phyloP scores from a whole-genome alignment of 352 stramenopile species.

The Phytophthora rubi region DNA sequence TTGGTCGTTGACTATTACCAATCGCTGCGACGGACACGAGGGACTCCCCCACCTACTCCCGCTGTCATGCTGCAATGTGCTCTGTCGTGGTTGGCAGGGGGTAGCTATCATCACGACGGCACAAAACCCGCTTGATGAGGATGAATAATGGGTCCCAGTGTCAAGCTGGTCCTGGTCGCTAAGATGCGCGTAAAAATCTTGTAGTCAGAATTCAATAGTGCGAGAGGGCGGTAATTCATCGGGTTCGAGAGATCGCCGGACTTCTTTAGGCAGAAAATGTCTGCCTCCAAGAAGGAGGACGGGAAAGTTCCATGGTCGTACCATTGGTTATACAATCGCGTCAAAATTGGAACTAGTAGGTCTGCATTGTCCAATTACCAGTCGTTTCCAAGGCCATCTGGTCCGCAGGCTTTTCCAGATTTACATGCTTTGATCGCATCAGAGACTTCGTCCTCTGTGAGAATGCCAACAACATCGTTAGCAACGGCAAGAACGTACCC shows the following conservation, averaged over 20 bases:
- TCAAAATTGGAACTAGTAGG: neutral
- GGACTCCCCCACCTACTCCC: too few relatives aligned
- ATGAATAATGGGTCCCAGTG: too few relatives aligned
- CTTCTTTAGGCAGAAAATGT: conserved; percentile 18
- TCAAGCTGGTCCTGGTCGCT: too few relatives aligned
- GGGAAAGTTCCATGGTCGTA: neutral
- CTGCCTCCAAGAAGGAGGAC: neutral
- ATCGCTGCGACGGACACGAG: too few relatives aligned
- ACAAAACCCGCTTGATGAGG: too few relatives aligned
- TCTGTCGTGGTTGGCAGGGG: too few relatives aligned
- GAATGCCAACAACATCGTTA: too few relatives aligned
- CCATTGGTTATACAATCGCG: neutral
- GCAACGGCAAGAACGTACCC: too few relatives aligned
- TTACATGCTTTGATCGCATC: neutral
- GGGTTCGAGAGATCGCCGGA: neutral
- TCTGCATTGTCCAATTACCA: neutral
- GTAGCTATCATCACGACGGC: too few relatives aligned
- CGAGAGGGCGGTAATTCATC: conserved; percentile 12
- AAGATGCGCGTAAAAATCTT: too few relatives aligned
- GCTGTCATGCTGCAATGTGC: too few relatives aligned
- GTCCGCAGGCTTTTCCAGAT: neutral
- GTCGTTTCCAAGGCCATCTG: neutral
- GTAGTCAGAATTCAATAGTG: conserved; percentile 15
- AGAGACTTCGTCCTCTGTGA: neutral
- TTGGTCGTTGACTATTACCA: too few relatives aligned